Base-by-base conservation (phyloP, 2,329 filamentous ascomycete genomes). In the Aspergillus unguis region DNA sequence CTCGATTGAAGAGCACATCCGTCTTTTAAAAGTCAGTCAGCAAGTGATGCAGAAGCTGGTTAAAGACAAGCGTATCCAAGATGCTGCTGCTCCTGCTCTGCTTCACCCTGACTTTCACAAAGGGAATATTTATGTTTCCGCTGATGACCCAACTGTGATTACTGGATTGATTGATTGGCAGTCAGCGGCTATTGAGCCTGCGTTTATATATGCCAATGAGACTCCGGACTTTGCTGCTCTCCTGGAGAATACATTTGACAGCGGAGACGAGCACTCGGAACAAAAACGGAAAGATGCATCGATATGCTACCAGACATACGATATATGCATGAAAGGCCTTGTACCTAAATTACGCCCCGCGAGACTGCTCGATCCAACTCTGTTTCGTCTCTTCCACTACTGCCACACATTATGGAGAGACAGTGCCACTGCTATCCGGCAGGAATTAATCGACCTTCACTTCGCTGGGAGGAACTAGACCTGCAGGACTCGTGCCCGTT, bases 101-200 rank as follows among this genome's bases (percentile, higher is more conserved):
- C 43, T 66, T 27, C 66, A 71, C 46, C 48, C 65, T 4, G 68
- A 71, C 44, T 62, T 68, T 8, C 54, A 71, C 48, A 67, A 61
- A 45, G 50, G 68, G 28, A 71, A 71, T 41, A 68, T 71, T 3
- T 69, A 59, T 35, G 61, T 72, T 27, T 68, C 66, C 2, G 40
- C 55, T 4, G 54, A 65, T 7, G 66, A 70, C 6, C 65, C 62
- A 37, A 65, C 65, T 1, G 6, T 56, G 3, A 59, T 71, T 25
- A 68, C 67, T 3, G 58, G 60, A 8, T 29, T 72, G 0, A 66
- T 71, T 44, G 68, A 71, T 44, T 71, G 65, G 69, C 65, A 71
- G 50, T 60, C 61, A 42, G 50, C 68, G 25, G 63, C 59, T 33
- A 59, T 70, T 23, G 60, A 69, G 37, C 68, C 67, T 4, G 61